Evolutionary conservation across 2,329 filamentous ascomycete genomes (phyloP).

Genomic region (Bipolaris gigantea): DNA sequence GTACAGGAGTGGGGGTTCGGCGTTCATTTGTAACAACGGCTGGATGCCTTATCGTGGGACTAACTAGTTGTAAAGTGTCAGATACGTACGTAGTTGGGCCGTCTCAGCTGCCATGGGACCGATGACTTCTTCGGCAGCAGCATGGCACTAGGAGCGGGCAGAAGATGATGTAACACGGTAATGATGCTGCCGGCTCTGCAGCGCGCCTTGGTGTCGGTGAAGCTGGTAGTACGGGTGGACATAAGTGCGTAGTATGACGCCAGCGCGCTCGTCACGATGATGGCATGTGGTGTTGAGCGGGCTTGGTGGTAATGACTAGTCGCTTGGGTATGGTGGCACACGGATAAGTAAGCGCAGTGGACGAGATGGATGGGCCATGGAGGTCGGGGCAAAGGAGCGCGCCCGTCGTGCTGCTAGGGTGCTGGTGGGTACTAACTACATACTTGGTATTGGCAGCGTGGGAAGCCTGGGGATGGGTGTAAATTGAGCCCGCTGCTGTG

Average conservation of each 20-base stretch:
- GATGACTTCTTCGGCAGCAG: not conserved
- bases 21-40: not conserved
- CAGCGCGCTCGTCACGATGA: not conserved
- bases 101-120: not conserved
- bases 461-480: not conserved
- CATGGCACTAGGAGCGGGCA: not conserved
- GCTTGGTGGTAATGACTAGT: not conserved
- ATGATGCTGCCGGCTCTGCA: not conserved
- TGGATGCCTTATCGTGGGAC: not conserved
- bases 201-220: not conserved
- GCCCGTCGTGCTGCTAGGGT: not conserved
- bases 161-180: not conserved
- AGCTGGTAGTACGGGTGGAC: not conserved
- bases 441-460: not conserved
- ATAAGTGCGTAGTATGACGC: not conserved
- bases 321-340: not conserved
- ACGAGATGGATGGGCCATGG: not conserved
- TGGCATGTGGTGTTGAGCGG: not conserved
- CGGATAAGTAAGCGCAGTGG: too few species aligned
- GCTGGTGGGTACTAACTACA: not conserved
- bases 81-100: too few species aligned
- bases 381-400: not conserved
- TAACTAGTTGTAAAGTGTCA: too few species aligned
- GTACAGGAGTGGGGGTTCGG: not conserved
- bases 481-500: slow-evolving; percentile 1